Evolutionary conservation across 768 basidiomycete species (phyloP), one percentile per base, ranked within the genome.

Genomic region (Amanita fuliginea): DNA sequence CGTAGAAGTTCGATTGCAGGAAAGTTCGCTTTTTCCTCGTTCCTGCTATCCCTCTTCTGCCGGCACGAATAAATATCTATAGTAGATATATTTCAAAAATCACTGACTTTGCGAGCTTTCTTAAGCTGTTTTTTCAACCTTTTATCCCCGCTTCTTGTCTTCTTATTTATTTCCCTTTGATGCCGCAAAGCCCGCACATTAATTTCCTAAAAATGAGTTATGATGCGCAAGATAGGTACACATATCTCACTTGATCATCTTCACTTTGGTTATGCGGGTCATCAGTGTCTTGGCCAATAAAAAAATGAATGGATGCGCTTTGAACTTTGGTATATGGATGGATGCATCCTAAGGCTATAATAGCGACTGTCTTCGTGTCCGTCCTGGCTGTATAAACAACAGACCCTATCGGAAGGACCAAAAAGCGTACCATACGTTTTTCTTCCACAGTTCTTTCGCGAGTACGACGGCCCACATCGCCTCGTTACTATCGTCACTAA

Each of bases 401-500:
- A 21, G 21, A 32, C 7, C 14, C 3, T 4, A 19, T 6, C 10
- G 21, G 28, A 8, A 39, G 35, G 19, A 14, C 9, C 5, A 24
- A 22, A 37, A 24, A 2, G n/a, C 71, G 16, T 50, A 83, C 92
- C 96, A 99, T 22, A 93, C 77, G 35, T 82, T 79, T 67, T 94
- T 97, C 60, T 78, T 77, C 96, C 95, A 98, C 11, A 98, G 71
- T 58, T 98, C 93, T 63, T 88, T 87, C 14, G 91, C 88, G 47
- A 98, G 67, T 37, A 94, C 83, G 44, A 99, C 82, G 3, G 96
- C 95, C 94, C 95, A 98, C 82, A 96, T 87, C 2, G 94, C 93
- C 57, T 97, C 96, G 28, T 91, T 87, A 1, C 81, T 80, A 43
- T 70, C 73, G 48, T 67, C 64, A 24, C 65, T 62, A 10, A 64